Percentiles rank a stretch among this genome's conserved stretches.
phyloP scores from a whole-genome alignment of 176 grass and related monocot species.

The Oryza punctata region DNA sequence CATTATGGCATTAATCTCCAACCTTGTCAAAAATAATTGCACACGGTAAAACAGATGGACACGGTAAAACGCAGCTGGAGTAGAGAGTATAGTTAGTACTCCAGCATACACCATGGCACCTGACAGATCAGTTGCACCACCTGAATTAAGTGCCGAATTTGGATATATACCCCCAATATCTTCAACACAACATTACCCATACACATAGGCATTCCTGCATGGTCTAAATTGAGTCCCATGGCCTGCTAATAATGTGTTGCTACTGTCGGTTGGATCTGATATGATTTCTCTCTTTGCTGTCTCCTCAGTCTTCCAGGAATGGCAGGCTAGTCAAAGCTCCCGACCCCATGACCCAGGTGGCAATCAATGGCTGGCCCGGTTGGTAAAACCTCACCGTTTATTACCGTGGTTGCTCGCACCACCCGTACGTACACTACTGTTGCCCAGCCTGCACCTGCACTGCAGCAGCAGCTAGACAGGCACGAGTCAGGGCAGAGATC shows the following conservation, averaged over 20 bases:
- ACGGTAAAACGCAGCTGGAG: no score
- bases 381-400: conserved; percentile 15
- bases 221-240: neutral
- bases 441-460: neutral
- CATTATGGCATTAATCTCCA: neutral
- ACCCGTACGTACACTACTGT: neutral
- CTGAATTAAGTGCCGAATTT: neutral
- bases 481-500: conserved; percentile 42
- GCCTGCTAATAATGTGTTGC: neutral
- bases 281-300: neutral
- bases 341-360: neutral
- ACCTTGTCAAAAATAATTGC: neutral
- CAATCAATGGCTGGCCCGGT: neutral
- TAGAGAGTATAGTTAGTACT: no score
- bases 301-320: neutral
- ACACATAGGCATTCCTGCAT: neutral
- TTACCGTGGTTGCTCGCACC: neutral
- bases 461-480: conserved; percentile 7
- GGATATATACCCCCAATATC: neutral
- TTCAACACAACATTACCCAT: neutral
- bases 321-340: neutral
- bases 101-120: neutral
- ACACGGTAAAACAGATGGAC: neutral
- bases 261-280: conserved; percentile 1
- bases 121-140: conserved; percentile 17